Evolutionary conservation across 768 basidiomycete species (phyloP).

Genomic region (Pisolithus albus): DNA sequence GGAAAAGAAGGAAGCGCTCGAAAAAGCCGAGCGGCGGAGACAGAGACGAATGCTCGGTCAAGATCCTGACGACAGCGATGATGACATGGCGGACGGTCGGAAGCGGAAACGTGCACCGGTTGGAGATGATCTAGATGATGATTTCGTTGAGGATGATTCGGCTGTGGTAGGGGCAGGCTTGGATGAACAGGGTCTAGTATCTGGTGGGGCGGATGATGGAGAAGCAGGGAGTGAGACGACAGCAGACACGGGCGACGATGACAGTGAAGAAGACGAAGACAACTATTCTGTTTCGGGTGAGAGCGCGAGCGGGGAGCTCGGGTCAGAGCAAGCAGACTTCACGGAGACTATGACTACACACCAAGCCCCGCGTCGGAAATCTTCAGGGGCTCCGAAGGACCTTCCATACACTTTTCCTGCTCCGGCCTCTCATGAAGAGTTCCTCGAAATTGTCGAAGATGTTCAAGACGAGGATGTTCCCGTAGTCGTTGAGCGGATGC

Average conservation of each 20-base stretch:
- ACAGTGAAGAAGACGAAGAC: constrained; percentile 25
- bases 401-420: constrained; percentile 92
- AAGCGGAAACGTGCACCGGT: constrained; percentile 52
- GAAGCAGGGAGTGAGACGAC: constrained; percentile 38
- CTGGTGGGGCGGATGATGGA: constrained; percentile 27
- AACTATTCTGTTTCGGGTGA: constrained; percentile 32
- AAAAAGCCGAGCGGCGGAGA: constrained; percentile 77
- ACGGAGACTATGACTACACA: constrained; percentile 33
- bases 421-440: constrained; percentile 80
- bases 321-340: constrained; percentile 37
- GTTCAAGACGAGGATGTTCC: constrained; percentile 68
- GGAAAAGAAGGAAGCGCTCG: constrained; percentile 80
- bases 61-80: constrained; percentile 60
- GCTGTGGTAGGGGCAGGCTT: constrained; percentile 30
- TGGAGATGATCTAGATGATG: constrained; percentile 90
- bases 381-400: constrained; percentile 39
- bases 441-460: constrained; percentile 73
- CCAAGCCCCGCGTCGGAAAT: constrained; percentile 28
- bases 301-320: constrained; percentile 33
- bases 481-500: constrained; percentile 82
- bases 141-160: constrained; percentile 47
- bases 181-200: constrained; percentile 33
- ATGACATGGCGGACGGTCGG: constrained; percentile 37
- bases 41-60: constrained; percentile 81
- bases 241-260: constrained; percentile 16